Percentiles rank a stretch among this genome's conserved stretches.
These are phyloP conservation scores for Capsicum baccatum DNA, from an alignment of 257 asterid genomes.

Conservation along the genomic window DNA sequence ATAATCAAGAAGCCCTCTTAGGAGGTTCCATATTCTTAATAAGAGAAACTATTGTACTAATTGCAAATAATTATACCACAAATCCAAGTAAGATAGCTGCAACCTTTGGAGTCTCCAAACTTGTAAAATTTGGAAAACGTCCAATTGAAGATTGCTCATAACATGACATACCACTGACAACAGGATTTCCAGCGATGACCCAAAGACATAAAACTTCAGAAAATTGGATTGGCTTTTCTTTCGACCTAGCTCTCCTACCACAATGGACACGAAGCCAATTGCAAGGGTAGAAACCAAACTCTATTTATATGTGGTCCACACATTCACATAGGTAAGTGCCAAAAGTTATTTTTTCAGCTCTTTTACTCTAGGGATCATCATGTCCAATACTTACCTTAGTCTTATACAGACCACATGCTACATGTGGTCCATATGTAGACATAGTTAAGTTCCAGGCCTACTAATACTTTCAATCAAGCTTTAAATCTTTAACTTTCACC, in stretches of 20 bases:
- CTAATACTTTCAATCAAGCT: too few species aligned
- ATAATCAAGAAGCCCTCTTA: conserved; percentile 61
- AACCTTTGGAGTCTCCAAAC: conserved; percentile 56
- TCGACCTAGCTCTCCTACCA: conserved; percentile 83
- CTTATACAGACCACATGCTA: too few species aligned
- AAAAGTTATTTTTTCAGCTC: too few species aligned
- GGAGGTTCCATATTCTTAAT: conserved; percentile 84
- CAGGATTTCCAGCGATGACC: conserved; percentile 61
- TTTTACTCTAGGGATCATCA: too few species aligned
- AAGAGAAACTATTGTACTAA: conserved; percentile 53
- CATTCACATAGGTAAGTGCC: too few species aligned
- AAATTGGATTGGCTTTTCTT: conserved; percentile 31
- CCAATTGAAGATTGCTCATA: conserved; percentile 40
- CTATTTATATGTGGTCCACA: neutral
- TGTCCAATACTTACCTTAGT: too few species aligned
- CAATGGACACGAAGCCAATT: conserved; percentile 57
- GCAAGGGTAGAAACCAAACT: conserved; percentile 45
- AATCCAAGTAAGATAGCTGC: conserved; percentile 53
- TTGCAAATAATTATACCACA: conserved; percentile 46
- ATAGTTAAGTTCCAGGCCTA: too few species aligned
- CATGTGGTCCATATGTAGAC: too few species aligned
- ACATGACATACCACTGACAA: conserved; percentile 47
- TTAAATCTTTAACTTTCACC: too few species aligned
- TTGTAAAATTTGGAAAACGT: conserved; percentile 58
- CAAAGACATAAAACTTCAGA: conserved; percentile 64